Percentiles rank a stretch among this genome's conserved stretches.
Evolutionary conservation across 2,329 filamentous ascomycete species (phyloP).

Genomic region (Diaporthe batatas): DNA sequence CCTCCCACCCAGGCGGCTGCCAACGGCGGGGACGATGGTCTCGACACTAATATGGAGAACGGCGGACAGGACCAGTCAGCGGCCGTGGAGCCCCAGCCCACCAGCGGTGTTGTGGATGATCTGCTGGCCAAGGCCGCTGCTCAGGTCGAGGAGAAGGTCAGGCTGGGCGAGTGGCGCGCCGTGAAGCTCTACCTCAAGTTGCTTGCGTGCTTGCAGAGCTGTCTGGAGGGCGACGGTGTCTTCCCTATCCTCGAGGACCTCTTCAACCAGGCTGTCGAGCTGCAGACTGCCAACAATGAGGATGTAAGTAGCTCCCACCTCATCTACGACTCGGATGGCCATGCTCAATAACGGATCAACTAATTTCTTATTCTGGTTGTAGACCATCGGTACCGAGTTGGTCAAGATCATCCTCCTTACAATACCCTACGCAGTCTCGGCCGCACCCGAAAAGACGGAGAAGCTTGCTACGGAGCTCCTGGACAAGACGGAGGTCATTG

Average conservation of each 20-base stretch:
- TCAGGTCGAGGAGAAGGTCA: slow-evolving; percentile 75
- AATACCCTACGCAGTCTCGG: slow-evolving; percentile 88
- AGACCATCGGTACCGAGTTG: slow-evolving; percentile 83
- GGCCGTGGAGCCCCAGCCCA: slow-evolving; percentile 33
- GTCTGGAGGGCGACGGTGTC: slow-evolving; percentile 86
- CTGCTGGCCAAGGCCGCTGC: slow-evolving; percentile 74
- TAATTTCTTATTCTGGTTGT: slow-evolving; percentile 29
- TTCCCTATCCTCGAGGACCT: slow-evolving; percentile 89
- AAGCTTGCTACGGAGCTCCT: slow-evolving; percentile 80
- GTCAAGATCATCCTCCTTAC: slow-evolving; percentile 97
- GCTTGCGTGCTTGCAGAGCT: slow-evolving; percentile 84
- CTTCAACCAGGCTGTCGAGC: slow-evolving; percentile 90
- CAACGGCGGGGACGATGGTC: slow-evolving; percentile 34
- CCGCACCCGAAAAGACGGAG: slow-evolving; percentile 78
- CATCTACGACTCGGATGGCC: background rate
- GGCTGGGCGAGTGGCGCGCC: slow-evolving; percentile 84
- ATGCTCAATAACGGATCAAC: background rate
- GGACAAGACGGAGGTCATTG: slow-evolving; percentile 95
- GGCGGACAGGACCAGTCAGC: slow-evolving; percentile 15
- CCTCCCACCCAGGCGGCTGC: slow-evolving; percentile 57
- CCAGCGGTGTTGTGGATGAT: slow-evolving; percentile 74
- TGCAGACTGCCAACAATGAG: slow-evolving; percentile 93
- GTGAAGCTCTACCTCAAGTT: slow-evolving; percentile 94
- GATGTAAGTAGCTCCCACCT: slow-evolving; percentile 73
- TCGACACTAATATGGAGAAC: slow-evolving; percentile 39